Evolutionary conservation across 148 eudicot genomes (phyloP).

Genomic region (Heliamphora exappendiculata): DNA sequence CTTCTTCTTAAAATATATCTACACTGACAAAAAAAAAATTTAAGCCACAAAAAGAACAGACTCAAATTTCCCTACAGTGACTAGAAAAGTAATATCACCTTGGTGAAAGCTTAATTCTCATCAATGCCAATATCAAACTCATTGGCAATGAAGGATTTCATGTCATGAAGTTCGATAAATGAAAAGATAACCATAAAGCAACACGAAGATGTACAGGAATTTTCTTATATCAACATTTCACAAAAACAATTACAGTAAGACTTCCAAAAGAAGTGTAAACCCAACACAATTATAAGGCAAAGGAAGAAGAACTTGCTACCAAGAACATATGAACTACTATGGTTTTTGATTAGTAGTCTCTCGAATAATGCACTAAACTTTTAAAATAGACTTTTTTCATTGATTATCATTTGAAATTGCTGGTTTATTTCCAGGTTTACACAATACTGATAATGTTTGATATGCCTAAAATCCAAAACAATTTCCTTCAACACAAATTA

Average conservation of each 20-base stretch:
- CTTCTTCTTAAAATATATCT: slow-evolving; percentile 97
- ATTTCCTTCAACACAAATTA: no score
- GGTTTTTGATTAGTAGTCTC: no score
- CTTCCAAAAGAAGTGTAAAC: background rate
- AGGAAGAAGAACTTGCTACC: no score
- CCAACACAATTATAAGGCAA: slow-evolving; percentile 7
- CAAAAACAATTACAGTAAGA: background rate
- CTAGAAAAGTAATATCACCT: background rate
- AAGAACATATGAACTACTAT: no score
- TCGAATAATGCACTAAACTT: no score
- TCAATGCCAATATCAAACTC: background rate
- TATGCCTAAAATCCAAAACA: no score
- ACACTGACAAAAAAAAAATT: slow-evolving; percentile 16
- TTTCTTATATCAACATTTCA: background rate
- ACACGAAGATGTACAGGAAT: background rate
- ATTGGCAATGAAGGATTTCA: background rate
- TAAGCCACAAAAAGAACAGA: background rate
- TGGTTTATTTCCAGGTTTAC: no score
- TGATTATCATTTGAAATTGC: no score
- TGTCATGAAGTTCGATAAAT: no score
- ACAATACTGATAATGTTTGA: no score
- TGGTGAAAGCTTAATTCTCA: background rate
- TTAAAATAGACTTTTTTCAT: no score
- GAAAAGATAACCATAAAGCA: background rate
- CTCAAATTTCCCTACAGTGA: background rate